Conservation (phyloP, 345 rosid species). For the Pistacia atlantica region DNA sequence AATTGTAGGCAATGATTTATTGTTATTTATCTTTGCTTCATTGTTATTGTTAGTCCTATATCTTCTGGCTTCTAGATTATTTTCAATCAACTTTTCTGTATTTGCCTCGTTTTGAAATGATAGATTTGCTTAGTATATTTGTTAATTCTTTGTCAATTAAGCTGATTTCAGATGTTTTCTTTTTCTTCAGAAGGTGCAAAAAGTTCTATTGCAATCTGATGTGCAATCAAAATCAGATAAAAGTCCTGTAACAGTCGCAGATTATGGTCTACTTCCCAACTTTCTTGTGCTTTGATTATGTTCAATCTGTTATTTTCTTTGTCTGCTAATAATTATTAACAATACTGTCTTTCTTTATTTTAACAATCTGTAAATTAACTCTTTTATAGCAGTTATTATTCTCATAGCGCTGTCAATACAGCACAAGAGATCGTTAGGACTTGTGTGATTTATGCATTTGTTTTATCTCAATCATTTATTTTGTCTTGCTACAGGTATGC, state of each 20-base stretch:
- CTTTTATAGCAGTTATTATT: neutral
- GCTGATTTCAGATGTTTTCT: constrained; percentile 16
- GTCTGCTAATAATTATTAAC: neutral
- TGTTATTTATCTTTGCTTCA: no score
- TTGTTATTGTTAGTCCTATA: neutral
- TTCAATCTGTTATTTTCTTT: neutral
- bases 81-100: neutral
- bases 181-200: constrained; percentile 78
- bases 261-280: constrained; percentile 66
- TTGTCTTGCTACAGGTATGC: neutral
- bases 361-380: neutral
- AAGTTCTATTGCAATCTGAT: constrained; percentile 78
- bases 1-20: neutral
- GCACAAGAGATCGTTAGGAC: neutral
- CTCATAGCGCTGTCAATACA: neutral
- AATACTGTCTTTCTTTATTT: neutral
- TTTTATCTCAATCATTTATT: neutral
- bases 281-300: constrained; percentile 7
- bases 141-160: neutral
- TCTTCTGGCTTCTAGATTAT: neutral
- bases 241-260: constrained; percentile 97
- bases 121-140: neutral
- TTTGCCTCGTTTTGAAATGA: neutral
- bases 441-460: neutral
- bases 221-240: constrained; percentile 85